phyloP scores from a whole-genome alignment of 768 basidiomycete genomes.

The Tulasnella sp. region DNA sequence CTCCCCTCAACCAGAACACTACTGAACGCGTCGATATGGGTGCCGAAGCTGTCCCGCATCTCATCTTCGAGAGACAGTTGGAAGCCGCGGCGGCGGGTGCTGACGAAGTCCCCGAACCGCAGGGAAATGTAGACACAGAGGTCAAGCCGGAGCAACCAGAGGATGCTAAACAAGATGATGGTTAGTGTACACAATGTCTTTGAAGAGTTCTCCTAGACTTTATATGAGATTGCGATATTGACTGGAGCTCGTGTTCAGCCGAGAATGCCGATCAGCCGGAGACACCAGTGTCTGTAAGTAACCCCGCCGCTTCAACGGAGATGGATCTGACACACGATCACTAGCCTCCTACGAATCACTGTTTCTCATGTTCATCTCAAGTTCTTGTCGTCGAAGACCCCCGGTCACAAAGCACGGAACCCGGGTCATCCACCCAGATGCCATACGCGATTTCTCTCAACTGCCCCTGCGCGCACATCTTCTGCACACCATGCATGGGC shows the following conservation, averaged over 20 bases:
- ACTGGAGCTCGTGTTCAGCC: neutral
- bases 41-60: neutral
- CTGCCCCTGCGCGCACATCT: neutral
- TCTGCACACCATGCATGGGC: slow-evolving; percentile 4
- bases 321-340: neutral
- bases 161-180: neutral
- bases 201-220: neutral
- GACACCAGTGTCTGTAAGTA: neutral
- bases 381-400: neutral
- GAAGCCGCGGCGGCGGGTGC: neutral
- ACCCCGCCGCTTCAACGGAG: neutral
- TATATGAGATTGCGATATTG: neutral
- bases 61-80: neutral
- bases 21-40: neutral
- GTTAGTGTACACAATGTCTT: neutral
- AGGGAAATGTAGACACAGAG: neutral
- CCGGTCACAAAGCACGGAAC: neutral
- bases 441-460: neutral
- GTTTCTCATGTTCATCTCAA: neutral
- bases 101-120: neutral
- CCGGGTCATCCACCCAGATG: neutral
- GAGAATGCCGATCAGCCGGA: neutral
- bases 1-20: neutral
- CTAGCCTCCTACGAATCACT: neutral
- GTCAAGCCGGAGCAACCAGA: neutral